These are phyloP conservation scores for Apiospora koreana DNA, from an alignment of 2,329 filamentous ascomycete genomes.

Conservation along the genomic window DNA sequence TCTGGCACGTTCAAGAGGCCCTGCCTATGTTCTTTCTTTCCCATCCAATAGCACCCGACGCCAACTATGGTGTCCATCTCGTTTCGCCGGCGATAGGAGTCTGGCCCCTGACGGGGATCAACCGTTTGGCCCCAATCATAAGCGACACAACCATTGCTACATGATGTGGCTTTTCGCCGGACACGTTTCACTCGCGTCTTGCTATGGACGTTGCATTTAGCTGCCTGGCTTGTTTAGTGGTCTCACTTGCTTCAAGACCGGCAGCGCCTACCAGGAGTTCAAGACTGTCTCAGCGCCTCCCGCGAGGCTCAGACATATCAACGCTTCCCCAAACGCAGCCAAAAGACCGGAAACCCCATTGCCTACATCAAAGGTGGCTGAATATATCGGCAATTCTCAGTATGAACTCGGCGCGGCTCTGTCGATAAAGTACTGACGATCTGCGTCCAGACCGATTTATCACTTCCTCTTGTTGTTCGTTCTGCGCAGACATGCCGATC, in stretches of 20 bases:
- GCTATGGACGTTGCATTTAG: neutral
- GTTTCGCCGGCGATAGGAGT: too few species aligned
- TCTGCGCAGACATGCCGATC: neutral
- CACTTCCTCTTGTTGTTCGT: neutral
- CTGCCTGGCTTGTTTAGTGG: neutral
- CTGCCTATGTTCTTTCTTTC: neutral
- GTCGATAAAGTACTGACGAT: neutral
- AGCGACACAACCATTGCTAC: neutral
- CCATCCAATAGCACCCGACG: neutral
- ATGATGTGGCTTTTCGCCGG: neutral
- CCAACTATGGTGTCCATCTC: neutral
- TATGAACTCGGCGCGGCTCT: neutral
- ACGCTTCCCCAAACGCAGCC: neutral
- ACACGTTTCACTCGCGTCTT: neutral
- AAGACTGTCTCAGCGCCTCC: neutral
- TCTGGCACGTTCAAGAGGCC: neutral
- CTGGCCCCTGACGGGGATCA: too few species aligned
- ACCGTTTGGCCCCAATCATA: neutral
- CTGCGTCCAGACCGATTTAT: neutral
- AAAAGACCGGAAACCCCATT: neutral
- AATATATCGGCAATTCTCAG: neutral
- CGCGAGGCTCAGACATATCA: neutral
- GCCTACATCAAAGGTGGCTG: neutral
- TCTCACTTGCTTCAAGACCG: neutral
- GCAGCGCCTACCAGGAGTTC: neutral